Evolutionary conservation across 2,329 filamentous ascomycete genomes (phyloP), one percentile per base, ranked within the genome.

Genomic region (Pyricularia grisea): DNA sequence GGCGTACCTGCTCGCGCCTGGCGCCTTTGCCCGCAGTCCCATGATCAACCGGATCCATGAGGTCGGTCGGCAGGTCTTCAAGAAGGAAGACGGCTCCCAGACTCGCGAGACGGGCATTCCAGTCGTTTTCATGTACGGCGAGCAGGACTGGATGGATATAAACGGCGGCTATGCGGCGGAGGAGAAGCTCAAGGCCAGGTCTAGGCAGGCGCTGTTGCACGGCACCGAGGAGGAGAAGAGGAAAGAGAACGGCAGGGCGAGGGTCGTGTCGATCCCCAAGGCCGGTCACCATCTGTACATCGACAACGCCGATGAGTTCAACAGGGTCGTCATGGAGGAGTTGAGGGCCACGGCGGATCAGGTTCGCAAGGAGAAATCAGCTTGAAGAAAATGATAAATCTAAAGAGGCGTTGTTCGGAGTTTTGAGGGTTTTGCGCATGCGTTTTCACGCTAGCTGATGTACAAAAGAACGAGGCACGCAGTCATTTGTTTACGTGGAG

Each of bases 91-190:
- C 72, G n/a, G 67, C 23, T 76, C 76, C 4, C 76, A 74, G 4
- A 73, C 73, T 0, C 76, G 77, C 30, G 86, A 88, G 74, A 91
- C 85, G 0, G 93, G 94, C 1, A 83, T 93, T 67, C 94, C 95
- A 0, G 83, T 98, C 36, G 86, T 98, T 10, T 87, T 99, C 77
- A 94, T 98, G 91, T 99, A 99, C 76, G 95, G 95, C 72, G 94
- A 98, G 74, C 90, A 95, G 75, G 95, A 99, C 82, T 99, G 95
- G 95, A 99, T 99, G 95, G 95, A 99, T 73, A 89, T 95, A 10
- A 88, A 88, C 0, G 95, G 94, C 31, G 95, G 95, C 0, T 87
- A 89, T 65, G 93, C 91, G 0, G 89, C 94, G 0, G 87, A 91
- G 75, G 87, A 94, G 79, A 93, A 91, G 77, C 85, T 98, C 14